phyloP scores from a whole-genome alignment of 345 rosid genomes.

The Mangifera indica region DNA sequence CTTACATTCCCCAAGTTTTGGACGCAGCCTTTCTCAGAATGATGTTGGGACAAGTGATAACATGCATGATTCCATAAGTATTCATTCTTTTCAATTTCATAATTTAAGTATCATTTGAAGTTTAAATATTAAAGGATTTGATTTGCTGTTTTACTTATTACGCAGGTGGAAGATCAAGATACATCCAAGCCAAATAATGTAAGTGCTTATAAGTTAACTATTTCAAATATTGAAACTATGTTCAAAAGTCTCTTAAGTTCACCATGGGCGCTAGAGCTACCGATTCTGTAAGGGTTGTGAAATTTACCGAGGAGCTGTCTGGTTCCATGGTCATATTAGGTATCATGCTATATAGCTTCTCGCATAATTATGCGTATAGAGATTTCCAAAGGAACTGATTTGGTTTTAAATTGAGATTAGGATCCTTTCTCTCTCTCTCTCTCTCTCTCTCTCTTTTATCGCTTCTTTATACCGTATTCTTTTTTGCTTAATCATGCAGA shows the following conservation, averaged over 20 bases:
- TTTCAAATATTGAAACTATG: slow-evolving; percentile 43
- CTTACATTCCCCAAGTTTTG: no score
- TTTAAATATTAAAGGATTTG: not conserved
- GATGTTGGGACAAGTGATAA: no score
- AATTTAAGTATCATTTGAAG: no score
- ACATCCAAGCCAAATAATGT: slow-evolving; percentile 41
- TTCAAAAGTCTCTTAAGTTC: slow-evolving; percentile 49
- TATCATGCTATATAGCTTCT: slow-evolving; percentile 22
- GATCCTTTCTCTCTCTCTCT: not conserved
- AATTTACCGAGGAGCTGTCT: slow-evolving; percentile 79
- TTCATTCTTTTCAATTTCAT: no score
- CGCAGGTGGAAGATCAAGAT: slow-evolving; percentile 49
- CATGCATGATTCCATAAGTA: no score
- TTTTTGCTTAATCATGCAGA: slow-evolving; percentile 41
- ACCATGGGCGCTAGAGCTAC: slow-evolving; percentile 77
- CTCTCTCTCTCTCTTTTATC: not conserved
- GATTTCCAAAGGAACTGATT: not conserved
- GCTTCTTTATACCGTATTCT: not conserved
- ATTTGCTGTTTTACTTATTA: slow-evolving; percentile 2
- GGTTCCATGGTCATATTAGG: no score
- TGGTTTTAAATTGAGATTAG: not conserved
- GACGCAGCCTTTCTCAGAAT: no score
- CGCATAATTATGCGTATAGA: not conserved
- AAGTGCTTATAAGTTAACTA: slow-evolving; percentile 42
- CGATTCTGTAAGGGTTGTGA: slow-evolving; percentile 81